These are phyloP conservation scores for Cutaneotrichosporon sp. DNA, from an alignment of 1,284 basidiomycete genomes.

Conservation along the genomic window DNA sequence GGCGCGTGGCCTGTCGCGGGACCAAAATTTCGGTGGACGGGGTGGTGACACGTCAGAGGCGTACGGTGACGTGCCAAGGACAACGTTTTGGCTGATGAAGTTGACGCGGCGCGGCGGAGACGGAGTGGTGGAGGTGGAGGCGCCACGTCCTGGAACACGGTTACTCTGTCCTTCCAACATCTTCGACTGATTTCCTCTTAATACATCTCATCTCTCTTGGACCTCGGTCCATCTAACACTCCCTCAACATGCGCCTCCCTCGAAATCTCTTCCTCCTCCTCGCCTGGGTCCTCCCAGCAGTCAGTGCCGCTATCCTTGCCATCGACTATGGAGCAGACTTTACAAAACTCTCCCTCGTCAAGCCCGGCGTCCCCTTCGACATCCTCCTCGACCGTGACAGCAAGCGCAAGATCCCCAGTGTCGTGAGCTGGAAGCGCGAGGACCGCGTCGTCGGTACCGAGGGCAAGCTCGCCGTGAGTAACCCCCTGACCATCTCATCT, in stretches of 20 bases:
- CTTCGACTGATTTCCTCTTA: background rate
- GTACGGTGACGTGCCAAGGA: background rate
- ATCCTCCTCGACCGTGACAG: conserved; percentile 95
- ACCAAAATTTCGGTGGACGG: too few relatives aligned
- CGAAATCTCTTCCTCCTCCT: conserved; percentile 32
- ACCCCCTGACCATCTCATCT: background rate
- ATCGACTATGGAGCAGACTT: conserved; percentile 96
- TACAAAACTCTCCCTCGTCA: conserved; percentile 95
- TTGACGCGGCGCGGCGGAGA: background rate
- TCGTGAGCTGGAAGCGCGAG: conserved; percentile 81
- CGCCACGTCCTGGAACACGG: background rate
- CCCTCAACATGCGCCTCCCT: conserved; percentile 27
- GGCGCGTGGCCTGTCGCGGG: background rate
- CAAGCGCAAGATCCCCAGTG: conserved; percentile 90
- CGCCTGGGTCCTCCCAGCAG: conserved; percentile 41
- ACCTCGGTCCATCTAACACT: background rate
- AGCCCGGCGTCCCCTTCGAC: conserved; percentile 94
- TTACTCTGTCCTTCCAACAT: background rate
- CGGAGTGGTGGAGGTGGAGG: background rate
- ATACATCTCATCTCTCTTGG: background rate
- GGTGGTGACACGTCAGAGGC: background rate
- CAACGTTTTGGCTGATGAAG: too few relatives aligned
- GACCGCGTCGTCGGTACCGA: conserved; percentile 88
- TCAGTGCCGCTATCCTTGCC: conserved; percentile 65
- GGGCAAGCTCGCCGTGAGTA: conserved; percentile 77